Conservation (phyloP, 306 rosid genomes). For the Lathyrus sativus region DNA sequence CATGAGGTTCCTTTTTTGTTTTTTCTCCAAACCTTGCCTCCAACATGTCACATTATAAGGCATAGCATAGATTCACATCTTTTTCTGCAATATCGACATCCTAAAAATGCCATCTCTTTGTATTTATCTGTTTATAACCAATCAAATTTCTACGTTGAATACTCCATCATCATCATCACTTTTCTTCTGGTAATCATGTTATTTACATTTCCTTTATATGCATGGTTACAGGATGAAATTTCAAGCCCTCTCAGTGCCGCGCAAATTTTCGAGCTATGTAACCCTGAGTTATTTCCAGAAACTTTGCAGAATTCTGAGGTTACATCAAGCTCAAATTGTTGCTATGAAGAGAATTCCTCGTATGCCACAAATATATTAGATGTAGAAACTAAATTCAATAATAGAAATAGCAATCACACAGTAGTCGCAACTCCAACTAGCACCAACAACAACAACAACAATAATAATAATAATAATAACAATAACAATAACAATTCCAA, state of each 20-base stretch:
- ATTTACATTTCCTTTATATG: constrained; percentile 34
- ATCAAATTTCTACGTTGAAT: neutral
- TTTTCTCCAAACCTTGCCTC: constrained; percentile 43
- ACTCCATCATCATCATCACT: constrained; percentile 12
- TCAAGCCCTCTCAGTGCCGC: constrained; percentile 78
- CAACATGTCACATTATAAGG: constrained; percentile 58
- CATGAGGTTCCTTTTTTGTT: constrained; percentile 51
- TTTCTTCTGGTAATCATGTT: constrained; percentile 29
- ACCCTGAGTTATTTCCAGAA: constrained; percentile 72
- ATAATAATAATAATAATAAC: constrained; percentile 29
- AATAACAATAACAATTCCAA: constrained; percentile 37
- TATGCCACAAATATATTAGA: constrained; percentile 58
- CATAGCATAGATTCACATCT: constrained; percentile 45
- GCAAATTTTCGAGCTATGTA: constrained; percentile 67
- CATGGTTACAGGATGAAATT: constrained; percentile 80
- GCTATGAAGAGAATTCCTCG: constrained; percentile 76
- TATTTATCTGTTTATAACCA: constrained; percentile 32
- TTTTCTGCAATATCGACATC: constrained; percentile 42
- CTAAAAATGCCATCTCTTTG: constrained; percentile 32
- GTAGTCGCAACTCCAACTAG: constrained; percentile 43
- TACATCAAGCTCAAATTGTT: constrained; percentile 77
- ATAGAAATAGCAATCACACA: constrained; percentile 44
- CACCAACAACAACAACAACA: constrained; percentile 34
- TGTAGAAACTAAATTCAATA: constrained; percentile 51
- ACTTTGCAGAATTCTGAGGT: constrained; percentile 78